A percentile compares a stretch with the other conserved stretches of the same genome.
Evolutionary conservation across 2,329 filamentous ascomycete genomes (phyloP).

Genomic region (Fusarium anguioides): DNA sequence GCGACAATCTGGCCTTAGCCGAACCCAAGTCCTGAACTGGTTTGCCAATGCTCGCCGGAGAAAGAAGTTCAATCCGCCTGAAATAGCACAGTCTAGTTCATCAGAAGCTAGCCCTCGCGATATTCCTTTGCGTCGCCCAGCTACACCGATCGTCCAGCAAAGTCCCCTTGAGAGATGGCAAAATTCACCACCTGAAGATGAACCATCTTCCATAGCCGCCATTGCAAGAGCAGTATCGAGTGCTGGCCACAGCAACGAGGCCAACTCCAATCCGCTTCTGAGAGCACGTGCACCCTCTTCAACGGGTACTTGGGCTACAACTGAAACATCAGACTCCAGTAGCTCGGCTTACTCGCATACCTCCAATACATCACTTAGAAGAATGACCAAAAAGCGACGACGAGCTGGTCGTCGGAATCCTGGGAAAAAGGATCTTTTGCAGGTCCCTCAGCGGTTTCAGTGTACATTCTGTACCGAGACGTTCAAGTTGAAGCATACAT

Average conservation of each 20-base stretch:
- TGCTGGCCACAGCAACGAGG: background rate
- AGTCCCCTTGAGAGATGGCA: conserved; percentile 49
- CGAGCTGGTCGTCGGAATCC: background rate
- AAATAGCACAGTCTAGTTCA: background rate
- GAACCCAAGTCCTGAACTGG: conserved; percentile 87
- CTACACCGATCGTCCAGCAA: conserved; percentile 61
- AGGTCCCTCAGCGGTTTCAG: conserved; percentile 42
- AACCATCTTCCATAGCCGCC: conserved; percentile 45
- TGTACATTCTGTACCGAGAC: conserved; percentile 61
- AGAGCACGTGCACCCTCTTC: background rate
- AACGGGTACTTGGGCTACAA: conserved; percentile 29
- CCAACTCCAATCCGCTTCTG: accelerated
- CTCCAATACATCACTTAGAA: background rate
- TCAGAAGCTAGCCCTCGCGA: background rate
- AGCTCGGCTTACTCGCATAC: background rate
- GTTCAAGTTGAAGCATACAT: conserved; percentile 58
- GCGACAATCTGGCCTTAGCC: conserved; percentile 77
- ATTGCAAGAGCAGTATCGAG: conserved; percentile 44
- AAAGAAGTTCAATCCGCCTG: conserved; percentile 63
- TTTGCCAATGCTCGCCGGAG: conserved; percentile 85
- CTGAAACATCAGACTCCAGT: conserved; percentile 9
- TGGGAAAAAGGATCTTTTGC: background rate
- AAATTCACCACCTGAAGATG: conserved; percentile 48
- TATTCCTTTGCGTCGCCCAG: background rate
- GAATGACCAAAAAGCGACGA: conserved; percentile 1